These are phyloP conservation scores for Quercus dentata DNA, from an alignment of 306 rosid genomes.

Conservation along the genomic window DNA sequence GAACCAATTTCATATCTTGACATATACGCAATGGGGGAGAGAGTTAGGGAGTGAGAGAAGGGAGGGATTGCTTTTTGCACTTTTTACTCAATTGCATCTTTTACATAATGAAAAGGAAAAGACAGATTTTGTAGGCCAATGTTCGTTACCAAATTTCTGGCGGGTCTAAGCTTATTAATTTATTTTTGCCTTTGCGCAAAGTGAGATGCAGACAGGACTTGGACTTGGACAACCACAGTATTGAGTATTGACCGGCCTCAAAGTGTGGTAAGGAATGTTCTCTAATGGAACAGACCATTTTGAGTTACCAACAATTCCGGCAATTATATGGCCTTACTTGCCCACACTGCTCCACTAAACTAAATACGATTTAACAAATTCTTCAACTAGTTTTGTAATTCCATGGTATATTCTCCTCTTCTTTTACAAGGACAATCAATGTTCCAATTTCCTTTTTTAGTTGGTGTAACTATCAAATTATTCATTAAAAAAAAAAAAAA, in stretches of 20 bases:
- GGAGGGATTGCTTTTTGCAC: background rate
- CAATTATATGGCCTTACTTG: background rate
- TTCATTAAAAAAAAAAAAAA: no score
- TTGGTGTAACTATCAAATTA: no score
- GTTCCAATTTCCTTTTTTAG: no score
- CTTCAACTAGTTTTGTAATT: no score
- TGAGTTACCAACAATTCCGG: conserved; percentile 14
- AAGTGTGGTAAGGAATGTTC: conserved; percentile 30
- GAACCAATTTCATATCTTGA: conserved; percentile 26
- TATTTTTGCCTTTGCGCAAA: conserved; percentile 14
- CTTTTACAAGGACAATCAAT: no score
- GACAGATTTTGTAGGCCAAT: conserved; percentile 36
- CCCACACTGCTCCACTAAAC: background rate
- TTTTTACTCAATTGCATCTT: conserved; percentile 24
- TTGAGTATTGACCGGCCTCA: conserved; percentile 16
- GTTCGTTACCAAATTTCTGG: conserved; percentile 27
- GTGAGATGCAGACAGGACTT: conserved; percentile 22
- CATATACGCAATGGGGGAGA: conserved; percentile 15
- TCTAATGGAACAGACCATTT: background rate
- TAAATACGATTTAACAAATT: background rate
- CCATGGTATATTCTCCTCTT: no score
- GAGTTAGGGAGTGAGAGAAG: background rate
- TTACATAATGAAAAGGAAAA: conserved; percentile 27
- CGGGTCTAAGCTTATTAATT: conserved; percentile 7
- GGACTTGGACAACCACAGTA: background rate